phyloP scores from a whole-genome alignment of 1,284 basidiomycete species.

The Microstroma glucosiphilum region DNA sequence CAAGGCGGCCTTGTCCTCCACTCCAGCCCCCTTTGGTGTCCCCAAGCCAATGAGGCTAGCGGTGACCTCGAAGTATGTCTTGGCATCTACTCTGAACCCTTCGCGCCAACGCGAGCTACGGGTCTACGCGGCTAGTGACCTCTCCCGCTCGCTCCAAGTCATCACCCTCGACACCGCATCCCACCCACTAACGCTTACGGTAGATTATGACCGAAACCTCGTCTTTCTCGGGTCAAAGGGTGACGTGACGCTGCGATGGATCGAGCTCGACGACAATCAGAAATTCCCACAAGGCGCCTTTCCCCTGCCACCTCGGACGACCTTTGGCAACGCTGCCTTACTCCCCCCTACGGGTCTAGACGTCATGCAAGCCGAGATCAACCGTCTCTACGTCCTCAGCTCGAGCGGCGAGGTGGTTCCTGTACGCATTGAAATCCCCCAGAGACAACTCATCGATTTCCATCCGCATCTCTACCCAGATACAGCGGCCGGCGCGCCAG shows the following conservation, averaged over 20 bases:
- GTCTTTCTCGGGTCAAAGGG: constrained; percentile 2
- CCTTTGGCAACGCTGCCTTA: neutral
- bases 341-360: neutral
- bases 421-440: neutral
- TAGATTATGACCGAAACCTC: neutral
- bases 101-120: constrained; percentile 1
- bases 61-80: neutral
- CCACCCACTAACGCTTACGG: neutral
- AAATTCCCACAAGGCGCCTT: constrained; percentile 2
- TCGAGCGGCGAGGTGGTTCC: constrained; percentile 3
- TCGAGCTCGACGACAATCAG: constrained; percentile 1
- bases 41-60: constrained; percentile 5
- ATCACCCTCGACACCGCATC: constrained; percentile 4
- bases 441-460: constrained; percentile 2
- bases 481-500: neutral
- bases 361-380: neutral
- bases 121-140: neutral
- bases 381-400: constrained; percentile 3
- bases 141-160: neutral
- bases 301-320: neutral
- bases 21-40: neutral
- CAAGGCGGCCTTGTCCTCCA: neutral
- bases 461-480: constrained; percentile 1
- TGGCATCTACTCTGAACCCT: neutral
- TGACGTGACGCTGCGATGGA: constrained; percentile 1